Evolutionary conservation across 2,329 filamentous ascomycete species (phyloP).

Genomic region (Fusarium armeniacum): DNA sequence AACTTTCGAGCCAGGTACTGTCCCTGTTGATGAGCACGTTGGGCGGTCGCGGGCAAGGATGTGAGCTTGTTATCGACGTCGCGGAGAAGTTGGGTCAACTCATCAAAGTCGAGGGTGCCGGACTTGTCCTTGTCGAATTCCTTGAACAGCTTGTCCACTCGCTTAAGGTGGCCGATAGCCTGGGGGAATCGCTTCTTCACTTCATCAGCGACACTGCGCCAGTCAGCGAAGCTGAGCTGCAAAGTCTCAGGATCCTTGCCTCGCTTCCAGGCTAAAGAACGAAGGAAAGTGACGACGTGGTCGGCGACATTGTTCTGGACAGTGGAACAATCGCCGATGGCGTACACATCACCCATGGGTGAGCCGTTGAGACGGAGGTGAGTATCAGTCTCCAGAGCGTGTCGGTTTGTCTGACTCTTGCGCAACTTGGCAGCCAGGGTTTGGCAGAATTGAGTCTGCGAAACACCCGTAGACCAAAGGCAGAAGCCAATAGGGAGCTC

Average conservation of each 20-base stretch:
- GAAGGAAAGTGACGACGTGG: constrained; percentile 90
- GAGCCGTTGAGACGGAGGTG: constrained; percentile 91
- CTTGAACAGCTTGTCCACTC: constrained; percentile 90
- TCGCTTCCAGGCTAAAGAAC: constrained; percentile 89
- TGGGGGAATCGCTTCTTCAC: constrained; percentile 94
- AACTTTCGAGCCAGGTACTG: constrained; percentile 93
- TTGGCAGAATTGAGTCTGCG: constrained; percentile 85
- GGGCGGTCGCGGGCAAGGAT: constrained; percentile 92
- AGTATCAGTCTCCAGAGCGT: constrained; percentile 93
- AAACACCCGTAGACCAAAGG: constrained; percentile 95
- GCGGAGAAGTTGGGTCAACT: constrained; percentile 86
- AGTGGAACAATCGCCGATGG: constrained; percentile 94
- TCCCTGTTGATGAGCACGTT: constrained; percentile 96
- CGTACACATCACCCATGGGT: constrained; percentile 94
- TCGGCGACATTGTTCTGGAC: constrained; percentile 98
- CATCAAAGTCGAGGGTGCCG: constrained; percentile 93
- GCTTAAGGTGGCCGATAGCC: constrained; percentile 85
- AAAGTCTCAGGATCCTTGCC: constrained; percentile 92
- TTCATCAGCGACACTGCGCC: constrained; percentile 84
- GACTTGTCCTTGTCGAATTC: constrained; percentile 94
- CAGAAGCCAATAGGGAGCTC: constrained; percentile 97
- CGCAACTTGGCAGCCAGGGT: constrained; percentile 82
- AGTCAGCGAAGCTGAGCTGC: constrained; percentile 87
- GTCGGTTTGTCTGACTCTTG: constrained; percentile 83
- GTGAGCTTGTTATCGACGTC: constrained; percentile 97